Evolutionary conservation across 2,329 filamentous ascomycete species (phyloP), one percentile per base, ranked within the genome.

Genomic region (Dothiorella sarmentorum): DNA sequence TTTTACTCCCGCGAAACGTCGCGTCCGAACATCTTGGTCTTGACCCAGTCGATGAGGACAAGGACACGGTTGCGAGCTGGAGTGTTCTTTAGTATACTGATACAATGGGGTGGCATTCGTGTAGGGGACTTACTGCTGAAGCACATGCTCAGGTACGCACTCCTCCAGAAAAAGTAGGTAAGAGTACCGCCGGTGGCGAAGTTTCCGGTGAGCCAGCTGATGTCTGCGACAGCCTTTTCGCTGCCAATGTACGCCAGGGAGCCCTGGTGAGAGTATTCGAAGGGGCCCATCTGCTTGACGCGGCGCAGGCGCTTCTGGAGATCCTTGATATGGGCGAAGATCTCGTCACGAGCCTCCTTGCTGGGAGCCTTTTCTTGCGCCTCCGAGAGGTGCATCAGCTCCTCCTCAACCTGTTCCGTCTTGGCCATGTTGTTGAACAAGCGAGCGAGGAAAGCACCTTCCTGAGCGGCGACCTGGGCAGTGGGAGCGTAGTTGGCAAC

Each of bases 401-500:
- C 84, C 33, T 75, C 67, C 80, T 97, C 91, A 63, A 97, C 85
- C 52, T 82, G 79, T 69, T 96, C 88, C 2, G 91, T 95, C 84
- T 92, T 95, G 73, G 92, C 94, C 90, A 97, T 96, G 76, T 94
- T 95, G 83, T 99, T 99, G 83, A 99, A 97, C 61, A 99, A 85
- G 63, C 90, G 87, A 38, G 91, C 94, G 35, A 99, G 84, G 85
- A 97, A 99, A 70, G 85, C 87, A 71, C 94, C 94, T 78, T 99
- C 94, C 78, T 99, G 94, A 9, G 89, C 85, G 59, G 94, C 94
- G 45, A 99, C 94, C 81, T 99, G 94, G 27, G 94, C 94, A 7
- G 94, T 99, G 33, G 94, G 94, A 27, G 94, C 94, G 73, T 99
- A 99, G 74, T 96, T 96, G 66, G 94, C 94, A 51, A 97, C 89